Conservation (phyloP, 2,329 filamentous ascomycete species). For the Sporothrix pseudoabietina region DNA sequence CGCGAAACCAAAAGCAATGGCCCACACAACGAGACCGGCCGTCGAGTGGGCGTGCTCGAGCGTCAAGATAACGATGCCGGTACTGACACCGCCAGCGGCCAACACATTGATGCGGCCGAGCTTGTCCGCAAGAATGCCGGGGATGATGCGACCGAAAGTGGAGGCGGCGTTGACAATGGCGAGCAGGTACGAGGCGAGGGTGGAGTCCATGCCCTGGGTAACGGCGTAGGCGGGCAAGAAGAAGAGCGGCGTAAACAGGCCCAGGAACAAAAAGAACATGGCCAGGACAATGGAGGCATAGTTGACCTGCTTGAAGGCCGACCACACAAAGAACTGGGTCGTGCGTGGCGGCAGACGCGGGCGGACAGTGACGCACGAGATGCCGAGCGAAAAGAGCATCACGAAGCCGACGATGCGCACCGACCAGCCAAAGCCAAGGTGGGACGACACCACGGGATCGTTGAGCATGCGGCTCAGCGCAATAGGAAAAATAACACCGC, state of each 20-base stretch:
- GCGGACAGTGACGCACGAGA: slow-evolving; percentile 47
- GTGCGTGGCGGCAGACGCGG: slow-evolving; percentile 49
- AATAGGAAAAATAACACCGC: slow-evolving; percentile 53
- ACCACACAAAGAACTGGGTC: slow-evolving; percentile 37
- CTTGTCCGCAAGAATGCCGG: slow-evolving; percentile 55
- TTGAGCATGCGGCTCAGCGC: slow-evolving; percentile 58
- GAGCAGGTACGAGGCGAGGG: slow-evolving; percentile 63
- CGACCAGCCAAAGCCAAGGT: slow-evolving; percentile 37
- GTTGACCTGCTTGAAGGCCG: slow-evolving; percentile 57
- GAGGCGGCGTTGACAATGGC: slow-evolving; percentile 64
- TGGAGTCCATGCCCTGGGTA: slow-evolving; percentile 45
- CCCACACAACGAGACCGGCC: slow-evolving; percentile 35
- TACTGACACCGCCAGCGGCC: slow-evolving; percentile 27
- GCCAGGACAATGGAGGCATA: slow-evolving; percentile 47
- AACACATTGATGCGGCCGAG: slow-evolving; percentile 53
- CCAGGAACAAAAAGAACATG: slow-evolving; percentile 40
- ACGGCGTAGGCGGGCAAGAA: slow-evolving; percentile 59
- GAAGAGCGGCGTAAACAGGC: slow-evolving; percentile 56
- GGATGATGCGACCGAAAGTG: slow-evolving; percentile 55
- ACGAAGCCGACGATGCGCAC: slow-evolving; percentile 51
- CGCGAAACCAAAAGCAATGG: slow-evolving; percentile 35
- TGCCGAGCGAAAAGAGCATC: slow-evolving; percentile 43
- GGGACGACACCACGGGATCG: slow-evolving; percentile 39
- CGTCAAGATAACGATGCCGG: slow-evolving; percentile 39
- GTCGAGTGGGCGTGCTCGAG: slow-evolving; percentile 36